A percentile compares a stretch with the other conserved stretches of the same genome.
Conservation (phyloP, 2,329 filamentous ascomycete species). For the Pezicula rhizophila region DNA sequence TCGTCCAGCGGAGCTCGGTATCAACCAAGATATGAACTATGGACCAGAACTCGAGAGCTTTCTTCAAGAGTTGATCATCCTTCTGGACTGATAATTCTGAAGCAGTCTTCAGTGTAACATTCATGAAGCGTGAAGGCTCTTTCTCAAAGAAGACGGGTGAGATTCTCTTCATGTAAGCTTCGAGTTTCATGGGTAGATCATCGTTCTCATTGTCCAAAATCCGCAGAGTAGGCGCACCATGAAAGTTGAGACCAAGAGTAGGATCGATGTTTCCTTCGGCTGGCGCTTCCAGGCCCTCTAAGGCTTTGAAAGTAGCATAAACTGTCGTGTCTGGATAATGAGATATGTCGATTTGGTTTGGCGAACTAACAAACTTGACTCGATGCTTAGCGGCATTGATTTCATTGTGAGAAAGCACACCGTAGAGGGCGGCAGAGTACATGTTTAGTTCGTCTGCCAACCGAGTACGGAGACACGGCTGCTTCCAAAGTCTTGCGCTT, state of each 20-base stretch:
- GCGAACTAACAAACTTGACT: constrained; percentile 41
- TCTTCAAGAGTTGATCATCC: constrained; percentile 47
- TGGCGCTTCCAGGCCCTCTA: constrained; percentile 17
- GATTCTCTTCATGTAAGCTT: constrained; percentile 54
- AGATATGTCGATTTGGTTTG: constrained; percentile 43
- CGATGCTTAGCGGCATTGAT: constrained; percentile 49
- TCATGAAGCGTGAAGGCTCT: constrained; percentile 55
- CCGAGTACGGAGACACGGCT: constrained; percentile 56
- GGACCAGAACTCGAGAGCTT: constrained; percentile 58
- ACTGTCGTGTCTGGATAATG: constrained; percentile 47
- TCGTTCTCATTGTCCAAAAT: constrained; percentile 58
- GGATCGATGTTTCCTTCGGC: constrained; percentile 29
- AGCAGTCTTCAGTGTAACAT: constrained; percentile 48
- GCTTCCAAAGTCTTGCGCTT: constrained; percentile 58
- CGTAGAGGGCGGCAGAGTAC: constrained; percentile 58
- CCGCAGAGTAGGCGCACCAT: constrained; percentile 28
- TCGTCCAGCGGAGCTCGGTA: constrained; percentile 54
- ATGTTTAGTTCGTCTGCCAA: constrained; percentile 56
- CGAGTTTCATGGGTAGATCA: constrained; percentile 52
- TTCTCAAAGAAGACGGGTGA: constrained; percentile 51
- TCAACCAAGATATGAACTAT: constrained; percentile 57
- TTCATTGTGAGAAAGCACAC: constrained; percentile 53
- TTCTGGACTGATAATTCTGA: constrained; percentile 38
- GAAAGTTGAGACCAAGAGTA: constrained; percentile 26
- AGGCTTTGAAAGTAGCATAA: constrained; percentile 24